These are phyloP conservation scores for Gloeopeniophorella convolvens DNA, from an alignment of 768 basidiomycete species.

Conservation along the genomic window DNA sequence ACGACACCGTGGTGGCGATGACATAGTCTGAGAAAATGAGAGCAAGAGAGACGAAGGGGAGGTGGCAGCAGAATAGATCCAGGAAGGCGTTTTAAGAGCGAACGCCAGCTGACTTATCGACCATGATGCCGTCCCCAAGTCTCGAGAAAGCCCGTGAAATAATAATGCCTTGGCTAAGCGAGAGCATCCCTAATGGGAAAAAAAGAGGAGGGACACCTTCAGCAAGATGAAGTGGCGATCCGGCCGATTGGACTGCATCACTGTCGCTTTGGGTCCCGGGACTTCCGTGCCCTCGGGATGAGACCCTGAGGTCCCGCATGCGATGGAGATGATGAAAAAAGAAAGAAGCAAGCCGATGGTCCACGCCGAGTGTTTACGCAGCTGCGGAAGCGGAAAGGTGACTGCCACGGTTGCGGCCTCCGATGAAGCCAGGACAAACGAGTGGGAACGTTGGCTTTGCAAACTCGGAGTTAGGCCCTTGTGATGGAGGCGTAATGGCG, in stretches of 20 bases:
- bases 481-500: neutral
- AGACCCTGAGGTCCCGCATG: too few species aligned
- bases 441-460: too few species aligned
- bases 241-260: neutral
- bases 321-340: too few species aligned
- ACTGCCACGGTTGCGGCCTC: too few species aligned
- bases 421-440: too few species aligned
- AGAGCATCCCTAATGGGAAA: neutral
- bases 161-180: neutral
- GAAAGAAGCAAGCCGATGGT: too few species aligned
- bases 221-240: neutral
- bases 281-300: too few species aligned
- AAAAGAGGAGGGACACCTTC: neutral
- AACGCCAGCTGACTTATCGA: neutral
- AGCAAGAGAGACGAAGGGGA: neutral
- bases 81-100: neutral
- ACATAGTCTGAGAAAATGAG: neutral
- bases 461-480: too few species aligned
- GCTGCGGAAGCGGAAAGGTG: too few species aligned
- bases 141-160: neutral
- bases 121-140: neutral
- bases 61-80: neutral
- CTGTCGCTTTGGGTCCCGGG: too few species aligned
- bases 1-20: constrained; percentile 11
- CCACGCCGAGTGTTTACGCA: too few species aligned